A percentile compares a stretch with the other conserved stretches of the same genome.
phyloP scores from a whole-genome alignment of 495 filamentous ascomycete genomes.

The Baudoinia panamericana region DNA sequence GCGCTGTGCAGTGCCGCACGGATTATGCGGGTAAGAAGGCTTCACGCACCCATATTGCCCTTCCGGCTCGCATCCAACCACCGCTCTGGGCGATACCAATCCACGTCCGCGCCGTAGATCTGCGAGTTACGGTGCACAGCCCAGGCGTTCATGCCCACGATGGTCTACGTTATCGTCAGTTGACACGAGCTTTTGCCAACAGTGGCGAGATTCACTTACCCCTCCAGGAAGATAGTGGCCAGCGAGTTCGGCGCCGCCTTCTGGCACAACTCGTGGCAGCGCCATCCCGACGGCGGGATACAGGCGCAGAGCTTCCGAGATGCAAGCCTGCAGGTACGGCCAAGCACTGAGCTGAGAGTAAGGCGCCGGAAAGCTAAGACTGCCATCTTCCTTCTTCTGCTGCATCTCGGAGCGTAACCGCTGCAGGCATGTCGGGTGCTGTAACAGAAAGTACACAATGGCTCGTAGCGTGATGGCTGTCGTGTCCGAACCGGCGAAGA shows the following conservation, averaged over 20 bases:
- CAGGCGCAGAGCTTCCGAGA: conserved; percentile 25
- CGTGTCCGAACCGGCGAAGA: conserved; percentile 26
- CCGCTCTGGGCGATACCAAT: conserved; percentile 22
- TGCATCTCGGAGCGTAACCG: conserved; percentile 24
- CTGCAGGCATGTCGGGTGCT: conserved; percentile 20
- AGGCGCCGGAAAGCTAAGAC: conserved; percentile 16
- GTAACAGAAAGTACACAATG: conserved; percentile 26
- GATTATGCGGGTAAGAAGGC: no score
- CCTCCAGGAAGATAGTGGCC: conserved; percentile 22
- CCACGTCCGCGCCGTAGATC: conserved; percentile 23
- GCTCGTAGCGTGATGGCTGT: conserved; percentile 25
- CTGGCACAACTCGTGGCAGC: conserved; percentile 22
- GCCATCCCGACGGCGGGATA: conserved; percentile 26
- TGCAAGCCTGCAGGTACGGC: conserved; percentile 28
- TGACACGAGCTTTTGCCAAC: no score
- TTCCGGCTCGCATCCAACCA: conserved; percentile 17
- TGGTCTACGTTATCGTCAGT: no score
- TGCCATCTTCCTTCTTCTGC: conserved; percentile 3
- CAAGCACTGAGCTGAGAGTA: conserved; percentile 21
- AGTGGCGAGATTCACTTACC: no score
- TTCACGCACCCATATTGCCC: conserved; percentile 22
- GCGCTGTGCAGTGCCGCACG: no score
- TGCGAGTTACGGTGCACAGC: conserved; percentile 22
- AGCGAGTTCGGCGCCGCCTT: conserved; percentile 19
- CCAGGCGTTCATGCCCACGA: conserved; percentile 26